Evolutionary conservation across 805 yeast species (phyloP).

Genomic region (Kregervanrija delftensis): DNA sequence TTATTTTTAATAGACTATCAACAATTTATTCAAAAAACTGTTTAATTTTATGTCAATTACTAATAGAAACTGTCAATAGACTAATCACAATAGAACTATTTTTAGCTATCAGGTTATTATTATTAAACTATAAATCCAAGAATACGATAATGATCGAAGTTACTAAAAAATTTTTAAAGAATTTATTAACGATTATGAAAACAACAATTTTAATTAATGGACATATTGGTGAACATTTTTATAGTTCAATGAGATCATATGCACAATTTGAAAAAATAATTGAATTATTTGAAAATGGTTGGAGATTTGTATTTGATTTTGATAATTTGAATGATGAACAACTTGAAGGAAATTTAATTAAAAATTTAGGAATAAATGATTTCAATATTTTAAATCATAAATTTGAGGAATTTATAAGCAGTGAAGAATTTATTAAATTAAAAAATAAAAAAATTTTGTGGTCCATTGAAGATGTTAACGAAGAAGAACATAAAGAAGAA

Average conservation of each 20-base stretch:
- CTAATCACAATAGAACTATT: slow-evolving; percentile 1
- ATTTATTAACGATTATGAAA: slow-evolving; percentile 4
- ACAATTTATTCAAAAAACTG: not conserved
- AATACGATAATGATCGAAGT: not conserved
- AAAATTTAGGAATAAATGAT: too few species aligned
- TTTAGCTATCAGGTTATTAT: slow-evolving; percentile 6
- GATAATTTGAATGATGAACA: not conserved
- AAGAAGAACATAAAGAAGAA: too few species aligned
- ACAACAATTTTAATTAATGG: slow-evolving; percentile 1
- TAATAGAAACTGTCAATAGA: slow-evolving; percentile 3
- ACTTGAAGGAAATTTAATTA: too few species aligned
- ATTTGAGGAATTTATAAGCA: not conserved
- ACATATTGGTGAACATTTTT: slow-evolving; percentile 6
- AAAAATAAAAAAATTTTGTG: not conserved
- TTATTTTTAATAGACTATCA: not conserved
- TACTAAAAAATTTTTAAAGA: slow-evolving; percentile 1
- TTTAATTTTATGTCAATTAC: slow-evolving; percentile 1
- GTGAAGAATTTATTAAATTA: not conserved
- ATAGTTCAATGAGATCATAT: slow-evolving; percentile 6
- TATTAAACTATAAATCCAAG: slow-evolving; percentile 2
- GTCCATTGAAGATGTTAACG: not conserved
- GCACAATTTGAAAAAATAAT: slow-evolving; percentile 5
- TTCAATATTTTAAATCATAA: too few species aligned
- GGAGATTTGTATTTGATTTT: not conserved
- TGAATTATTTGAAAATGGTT: slow-evolving; percentile 11